Evolutionary conservation across 2,329 filamentous ascomycete species (phyloP), one percentile per base, ranked within the genome.

Genomic region (Teratosphaeria nubilosa): DNA sequence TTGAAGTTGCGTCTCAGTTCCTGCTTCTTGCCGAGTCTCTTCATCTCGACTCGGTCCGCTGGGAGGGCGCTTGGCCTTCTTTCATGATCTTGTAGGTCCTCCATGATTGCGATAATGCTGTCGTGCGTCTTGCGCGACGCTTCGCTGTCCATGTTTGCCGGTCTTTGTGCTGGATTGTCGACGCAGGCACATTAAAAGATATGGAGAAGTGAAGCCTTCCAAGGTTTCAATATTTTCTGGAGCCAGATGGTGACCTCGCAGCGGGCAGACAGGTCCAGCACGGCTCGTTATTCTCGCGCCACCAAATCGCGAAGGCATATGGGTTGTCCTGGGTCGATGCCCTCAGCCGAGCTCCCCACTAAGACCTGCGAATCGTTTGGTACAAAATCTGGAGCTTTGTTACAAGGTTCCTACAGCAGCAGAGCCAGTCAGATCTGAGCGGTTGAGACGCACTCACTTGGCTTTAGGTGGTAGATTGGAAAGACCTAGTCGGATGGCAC

Each of bases 1-100:
- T 60, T 60, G 56, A 69, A 69, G 60, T 66, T 69, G 16, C 66
- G 64, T 62, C 66, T 57, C 30, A 63, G 41, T 51, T 63, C 60
- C 41, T 63, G 60, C 32, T 58, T 53, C 45, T 58, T 58, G 14
- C 61, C 61, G 14, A 63, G 51, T 16, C 45, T 48, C 37, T 27
- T 20, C 58, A 62, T 62, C 50, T 60, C 58, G 3, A 30, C 53
- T 13, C 41, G 52, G 41, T 62, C 60, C 13, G 37, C 58, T 16
- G 32, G 14, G 22, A n/a, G 14, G 24, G 5, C 31, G 51, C 13
- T n/a, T 34, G 4, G 51, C 11, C 60, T 57, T 34, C 60, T 58
- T 59, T 59, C 25, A 62, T 62, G 3, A 37, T 45, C 22, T 27
- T 55, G 31, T 30, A 22, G 6, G 20, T 31, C 25, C 31, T 14